Evolutionary conservation across 169 alveolate species (phyloP), one percentile per base, ranked within the genome.

Genomic region (Babesia sp.): DNA sequence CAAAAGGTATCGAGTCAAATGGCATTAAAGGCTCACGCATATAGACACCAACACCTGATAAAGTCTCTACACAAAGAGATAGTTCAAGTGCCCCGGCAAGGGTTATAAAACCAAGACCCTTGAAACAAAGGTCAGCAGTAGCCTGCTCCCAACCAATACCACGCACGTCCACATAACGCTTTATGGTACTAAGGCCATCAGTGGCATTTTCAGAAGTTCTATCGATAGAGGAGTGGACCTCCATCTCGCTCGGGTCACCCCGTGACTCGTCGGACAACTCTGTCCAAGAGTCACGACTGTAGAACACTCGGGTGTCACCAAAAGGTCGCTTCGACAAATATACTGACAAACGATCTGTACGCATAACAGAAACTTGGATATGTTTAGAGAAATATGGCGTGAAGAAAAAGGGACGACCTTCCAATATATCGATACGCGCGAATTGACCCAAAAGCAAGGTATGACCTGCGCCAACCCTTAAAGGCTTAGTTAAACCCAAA

Each of bases 101-200:
- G 29, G 84, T 42, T n/a, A 80, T 61, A 55, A 80, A 80, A 33
- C 88, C 88, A 26, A 80, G 63, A 11, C 88, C 88, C 46, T 71
- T 70, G 55, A 80, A 71, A 58, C 88, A 80, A 20, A 80, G 36
- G 50, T 80, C 88, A 41, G 76, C 33, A 0, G 88, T 80, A 8
- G 84, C 83, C 4, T n/a, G 29, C 18, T 80, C 79, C 88, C 88
- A 80, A 8, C 88, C 88, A 14, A 26, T 54, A 18, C 80, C 70
- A 5, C 70, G 22, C 3, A 80, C 28, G 31, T 20, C 24, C 24
- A 80, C 74, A 3, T 64, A 9, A 56, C 16, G 61, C 22, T 11
- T 6, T 14, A 39, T 39, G 71, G 71, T 59, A 14, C 9, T 6
- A 18, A 8, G 33, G 33, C 18, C 33, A 8, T 39, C 46, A 39